Base-by-base conservation (phyloP, 2,329 filamentous ascomycete genomes). In the Pyrenophora teres region DNA sequence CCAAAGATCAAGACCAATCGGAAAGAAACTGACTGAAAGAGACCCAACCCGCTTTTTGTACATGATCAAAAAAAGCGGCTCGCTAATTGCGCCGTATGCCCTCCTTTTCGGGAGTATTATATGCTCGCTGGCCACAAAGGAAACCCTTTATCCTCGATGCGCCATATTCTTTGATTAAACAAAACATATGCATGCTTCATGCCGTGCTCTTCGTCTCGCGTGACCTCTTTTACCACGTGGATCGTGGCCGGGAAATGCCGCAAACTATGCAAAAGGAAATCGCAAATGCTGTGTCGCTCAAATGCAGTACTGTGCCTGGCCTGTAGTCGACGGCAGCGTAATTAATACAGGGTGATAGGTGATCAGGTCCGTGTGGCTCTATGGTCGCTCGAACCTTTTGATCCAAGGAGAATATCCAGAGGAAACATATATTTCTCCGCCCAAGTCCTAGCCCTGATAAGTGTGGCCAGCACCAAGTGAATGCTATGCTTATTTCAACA, bases 341-440 rank as follows among this genome's bases (percentile, higher is more conserved):
- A 65, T 59, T 70, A 68, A 68, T 69, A 69, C 66, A 72, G 42
- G 54, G 53, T 58, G 55, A 46, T 54, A 38, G 46, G 46, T 63
- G 55, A 50, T 50, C 54, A 61, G 59, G 55, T 51, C 56, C 40
- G 50, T 52, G 33, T 46, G 50, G 27, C 45, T 44, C 52, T 27
- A 54, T 50, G 47, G 50, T 54, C 59, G 67, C 67, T 69, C 62
- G 49, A 69, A 71, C 63, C 63, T 64, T 66, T 40, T 56, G 53
- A 68, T 69, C 64, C 65, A 68, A 65, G 54, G 60, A 55, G 63
- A 61, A 64, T 56, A 63, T 61, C 58, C 52, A 60, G 57, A 64
- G 65, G 56, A 59, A 65, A 65, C 65, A 64, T 61, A 62, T 53
- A 46, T 50, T 55, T 53, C 37, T 55, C 57, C 41, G 32, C 42